A percentile compares a stretch with the other conserved stretches of the same genome.
Conservation (phyloP, 2,329 filamentous ascomycete species). For the Stachybotrys elegans region DNA sequence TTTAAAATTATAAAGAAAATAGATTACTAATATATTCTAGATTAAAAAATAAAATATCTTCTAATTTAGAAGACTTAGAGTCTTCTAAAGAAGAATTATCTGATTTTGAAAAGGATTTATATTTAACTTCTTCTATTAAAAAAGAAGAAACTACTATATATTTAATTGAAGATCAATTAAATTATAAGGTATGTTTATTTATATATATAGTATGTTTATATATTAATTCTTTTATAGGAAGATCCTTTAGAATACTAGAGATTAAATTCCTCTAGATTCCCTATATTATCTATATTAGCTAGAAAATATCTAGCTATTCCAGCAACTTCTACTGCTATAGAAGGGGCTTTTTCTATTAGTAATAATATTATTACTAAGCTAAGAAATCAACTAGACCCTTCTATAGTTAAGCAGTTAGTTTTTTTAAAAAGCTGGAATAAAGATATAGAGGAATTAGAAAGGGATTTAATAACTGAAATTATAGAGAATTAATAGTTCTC, state of each 20-base stretch:
- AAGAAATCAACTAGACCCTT: neutral
- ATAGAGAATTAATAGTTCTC: neutral
- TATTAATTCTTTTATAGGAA: neutral
- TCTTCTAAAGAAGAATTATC: neutral
- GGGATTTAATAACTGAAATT: neutral
- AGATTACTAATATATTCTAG: neutral
- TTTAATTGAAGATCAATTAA: neutral
- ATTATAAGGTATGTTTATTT: neutral
- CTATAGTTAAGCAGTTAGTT: neutral
- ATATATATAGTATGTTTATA: neutral
- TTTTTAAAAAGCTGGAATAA: neutral
- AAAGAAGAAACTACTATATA: neutral
- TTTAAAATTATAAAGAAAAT: neutral
- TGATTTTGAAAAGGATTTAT: neutral
- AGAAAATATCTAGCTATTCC: neutral
- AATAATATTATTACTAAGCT: neutral
- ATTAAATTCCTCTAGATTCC: neutral
- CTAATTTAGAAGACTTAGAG: neutral
- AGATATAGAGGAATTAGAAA: neutral
- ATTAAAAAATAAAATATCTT: conserved; percentile 3
- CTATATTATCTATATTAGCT: neutral
- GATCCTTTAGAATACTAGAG: neutral
- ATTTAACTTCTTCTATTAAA: neutral
- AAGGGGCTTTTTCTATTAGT: neutral
- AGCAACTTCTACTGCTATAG: neutral